Base-by-base conservation (phyloP, 805 yeast species). In the Barnettozyma vustinii region DNA sequence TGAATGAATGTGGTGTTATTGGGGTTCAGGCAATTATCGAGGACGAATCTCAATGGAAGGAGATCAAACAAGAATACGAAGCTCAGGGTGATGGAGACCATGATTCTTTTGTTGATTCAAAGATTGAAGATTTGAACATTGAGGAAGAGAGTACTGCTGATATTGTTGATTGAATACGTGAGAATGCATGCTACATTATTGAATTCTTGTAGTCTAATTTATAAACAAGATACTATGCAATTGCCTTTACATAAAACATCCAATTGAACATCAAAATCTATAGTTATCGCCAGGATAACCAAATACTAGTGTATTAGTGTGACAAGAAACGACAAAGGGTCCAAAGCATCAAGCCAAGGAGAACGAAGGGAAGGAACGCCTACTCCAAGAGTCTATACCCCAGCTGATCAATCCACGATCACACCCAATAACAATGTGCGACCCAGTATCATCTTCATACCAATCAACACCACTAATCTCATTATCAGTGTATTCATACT, bases 1-100 rank as follows among this genome's bases (percentile, higher is more conserved):
- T 92, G 60, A 84, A 88, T 56, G 80, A 83, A 59, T 84, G 90
- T 60, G 90, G 87, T 10, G 90, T 89, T 30, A 82, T 92, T 60
- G 89, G 92, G 33, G 81, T 92, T 37, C 86, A 82, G 56, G 96
- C 85, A 0, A 67, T 84, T 35, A 66, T 86, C 47, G 94, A 87
- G 56, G 80, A 85, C 61, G 90, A 84, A 61, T 71, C 76, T 19
- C 87, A 87, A 49, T 87, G 85, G 65, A 69, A 77, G 50, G 75
- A 80, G 48, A 69, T 77, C 44, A 67, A 71, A 42, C 68, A 76
- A 48, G 77, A 79, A 50, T 79, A 76, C 49, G 59, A 48, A 20
- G 27, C 46, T n/a, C 36, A 36, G 16, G 33, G 33, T 15, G n/a
- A 4, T 30, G 33, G 33, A 12, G 8, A 13, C 33, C 3, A 30